Evolutionary conservation across 176 grass and related monocot species (phyloP), one percentile per base, ranked within the genome.

Genomic region (Neostapfia colusana): DNA sequence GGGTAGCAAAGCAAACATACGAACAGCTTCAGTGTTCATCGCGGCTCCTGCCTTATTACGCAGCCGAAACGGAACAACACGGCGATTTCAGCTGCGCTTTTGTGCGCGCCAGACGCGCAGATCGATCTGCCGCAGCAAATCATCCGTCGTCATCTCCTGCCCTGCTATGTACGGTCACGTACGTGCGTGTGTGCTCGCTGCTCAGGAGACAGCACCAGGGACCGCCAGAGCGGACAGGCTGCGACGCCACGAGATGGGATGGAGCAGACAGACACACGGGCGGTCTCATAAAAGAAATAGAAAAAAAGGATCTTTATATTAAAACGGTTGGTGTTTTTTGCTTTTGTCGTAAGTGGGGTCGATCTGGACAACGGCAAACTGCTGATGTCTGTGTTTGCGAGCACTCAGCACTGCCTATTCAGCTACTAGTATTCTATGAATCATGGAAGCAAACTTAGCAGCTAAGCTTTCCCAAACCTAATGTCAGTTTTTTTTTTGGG

Each of bases 51-150:
- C 60, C 57, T 39, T 76, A 21, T 56, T n/a, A n/a, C n/a, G n/a
- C 27, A 31, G 31, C 83, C 51, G 65, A 68, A n/a, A n/a, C n/a
- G n/a, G n/a, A 68, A 68, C 63, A 75, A 26, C 46, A 74, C 77
- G n/a, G 8, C 43, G 66, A 43, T 44, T 24, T 31, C 40, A 53
- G 34, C 77, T 39, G 41, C 41, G 3, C 23, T 74, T 44, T 69
- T 74, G n/a, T n/a, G 60, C 39, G 6, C n/a, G 23, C 67, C 35
- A 63, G 21, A 37, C 17, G 14, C 63, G 82, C 48, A 66, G 35
- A 41, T 31, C 31, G n/a, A 31, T 6, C 53, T 12, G 26, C 25
- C 56, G 57, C 78, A 70, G n/a, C 65, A 57, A 46, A 69, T 69
- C 61, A n/a, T 62, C 15, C 73, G 20, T 45, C 10, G 34, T 25